Evolutionary conservation across 768 basidiomycete genomes (phyloP).

Genomic region (Sarcodon aspratus): DNA sequence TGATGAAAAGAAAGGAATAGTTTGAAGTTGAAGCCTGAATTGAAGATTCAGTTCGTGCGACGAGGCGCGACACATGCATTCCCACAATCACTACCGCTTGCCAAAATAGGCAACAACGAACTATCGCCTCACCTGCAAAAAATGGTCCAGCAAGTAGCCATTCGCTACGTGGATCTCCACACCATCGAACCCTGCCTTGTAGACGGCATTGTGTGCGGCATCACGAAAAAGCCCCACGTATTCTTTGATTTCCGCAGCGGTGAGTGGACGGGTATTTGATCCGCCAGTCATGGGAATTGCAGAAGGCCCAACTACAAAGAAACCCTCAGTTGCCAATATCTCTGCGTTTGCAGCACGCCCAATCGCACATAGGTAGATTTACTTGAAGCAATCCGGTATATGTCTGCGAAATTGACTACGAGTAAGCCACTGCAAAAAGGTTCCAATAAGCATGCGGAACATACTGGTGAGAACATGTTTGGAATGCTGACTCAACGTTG

Average conservation of each 20-base stretch:
- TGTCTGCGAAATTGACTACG: constrained; percentile 43
- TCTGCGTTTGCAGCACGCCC: constrained; percentile 30
- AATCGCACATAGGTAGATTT: constrained; percentile 46
- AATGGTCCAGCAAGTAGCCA: constrained; percentile 27
- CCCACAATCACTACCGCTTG: too few species aligned
- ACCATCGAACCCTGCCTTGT: constrained; percentile 16
- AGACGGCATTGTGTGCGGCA: constrained; percentile 16
- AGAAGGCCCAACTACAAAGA: constrained; percentile 11
- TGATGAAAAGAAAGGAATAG: too few species aligned
- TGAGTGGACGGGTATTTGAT: constrained; percentile 11
- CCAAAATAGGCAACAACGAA: too few species aligned
- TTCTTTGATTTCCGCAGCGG: constrained; percentile 20
- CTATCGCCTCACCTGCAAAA: too few species aligned
- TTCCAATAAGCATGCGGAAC: constrained; percentile 15
- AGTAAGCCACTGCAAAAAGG: constrained; percentile 1
- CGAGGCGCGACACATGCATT: too few species aligned
- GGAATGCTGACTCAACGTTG: constrained; percentile 96
- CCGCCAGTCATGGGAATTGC: constrained; percentile 10
- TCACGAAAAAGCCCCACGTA: constrained; percentile 19
- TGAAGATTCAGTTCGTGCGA: too few species aligned
- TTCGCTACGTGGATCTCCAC: constrained; percentile 16
- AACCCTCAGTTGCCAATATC: constrained; percentile 21
- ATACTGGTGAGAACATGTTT: constrained; percentile 86
- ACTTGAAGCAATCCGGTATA: constrained; percentile 37
- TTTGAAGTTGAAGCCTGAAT: too few species aligned